Evolutionary conservation across 2,329 filamentous ascomycete genomes (phyloP).

Genomic region (Monosporascus sp.): DNA sequence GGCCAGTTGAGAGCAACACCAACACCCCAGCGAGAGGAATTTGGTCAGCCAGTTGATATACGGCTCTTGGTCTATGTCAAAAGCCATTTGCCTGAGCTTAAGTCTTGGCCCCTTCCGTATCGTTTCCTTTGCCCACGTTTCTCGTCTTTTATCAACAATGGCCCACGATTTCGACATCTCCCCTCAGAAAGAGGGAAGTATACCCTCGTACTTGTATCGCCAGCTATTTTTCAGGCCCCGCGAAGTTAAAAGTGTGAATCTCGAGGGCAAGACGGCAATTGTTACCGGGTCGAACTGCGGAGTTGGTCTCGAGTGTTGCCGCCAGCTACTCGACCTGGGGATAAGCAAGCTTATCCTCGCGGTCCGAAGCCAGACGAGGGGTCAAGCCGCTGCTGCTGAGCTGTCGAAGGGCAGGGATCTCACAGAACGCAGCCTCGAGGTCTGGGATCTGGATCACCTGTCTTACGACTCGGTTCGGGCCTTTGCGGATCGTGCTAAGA

Average conservation of each 20-base stretch:
- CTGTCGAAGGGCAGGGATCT: background rate
- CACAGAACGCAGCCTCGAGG: constrained; percentile 22
- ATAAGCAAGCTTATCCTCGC: constrained; percentile 27
- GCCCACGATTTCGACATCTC: background rate
- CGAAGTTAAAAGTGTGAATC: background rate
- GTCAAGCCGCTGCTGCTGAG: constrained; percentile 4
- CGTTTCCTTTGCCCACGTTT: too few relatives aligned
- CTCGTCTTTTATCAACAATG: too few relatives aligned
- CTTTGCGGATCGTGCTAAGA: constrained; percentile 28
- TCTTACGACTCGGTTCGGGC: constrained; percentile 33
- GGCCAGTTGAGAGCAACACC: too few relatives aligned
- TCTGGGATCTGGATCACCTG: constrained; percentile 37
- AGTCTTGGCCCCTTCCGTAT: too few relatives aligned
- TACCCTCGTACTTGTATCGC: background rate
- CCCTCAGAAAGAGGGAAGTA: background rate
- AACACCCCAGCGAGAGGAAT: constrained; percentile 1
- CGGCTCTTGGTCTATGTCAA: too few relatives aligned
- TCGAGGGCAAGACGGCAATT: constrained; percentile 13
- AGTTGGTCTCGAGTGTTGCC: constrained; percentile 26
- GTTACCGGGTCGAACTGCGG: constrained; percentile 30
- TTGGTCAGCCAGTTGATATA: too few relatives aligned
- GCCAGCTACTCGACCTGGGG: constrained; percentile 25
- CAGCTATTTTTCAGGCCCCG: background rate
- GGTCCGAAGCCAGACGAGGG: constrained; percentile 24
- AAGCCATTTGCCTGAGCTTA: too few relatives aligned